Base-by-base conservation (phyloP, 306 rosid species). In the Senna tora region DNA sequence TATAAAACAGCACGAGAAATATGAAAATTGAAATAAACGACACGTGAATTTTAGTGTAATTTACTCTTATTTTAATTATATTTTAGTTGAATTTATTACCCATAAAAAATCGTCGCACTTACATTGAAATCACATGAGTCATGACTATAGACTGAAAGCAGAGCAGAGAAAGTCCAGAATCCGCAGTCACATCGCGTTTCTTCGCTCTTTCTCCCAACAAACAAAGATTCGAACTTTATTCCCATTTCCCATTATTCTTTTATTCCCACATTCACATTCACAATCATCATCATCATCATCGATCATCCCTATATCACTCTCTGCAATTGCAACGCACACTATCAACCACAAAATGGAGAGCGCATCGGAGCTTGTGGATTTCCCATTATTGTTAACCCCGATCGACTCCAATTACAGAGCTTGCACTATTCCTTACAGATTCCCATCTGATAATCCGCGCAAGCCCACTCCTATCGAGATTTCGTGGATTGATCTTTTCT, bases 381-480 rank as follows among this genome's bases (percentile, higher is more conserved):
- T 94, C 74, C 96, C 96, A 0, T 69, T 87, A 73, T 79, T 94
- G 72, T 43, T 30, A 73, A 84, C 90, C 10, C 93, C 90, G 75
- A 84, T 88, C 65, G 86, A 83, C 71, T 75, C 84, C 46, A 81
- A 82, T 67, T 94, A 91, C 86, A 81, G 73, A 71, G 92, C 88
- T 19, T 71, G 85, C 78, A 91, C 97, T 67, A 91, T 95, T 75
- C 97, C 99, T 25, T 91, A 86, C 87, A 76, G 99, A 11, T 83
- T 89, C 57, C 90, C 96, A 52, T 82, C 92, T 53, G 96, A 95
- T 53, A 87, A 95, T 73, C 96, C 93, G 21, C 81, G 58, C 74
- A 72, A 82, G 56, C 76, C 93, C 9, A 91, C 96, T 43, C 93
- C 90, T 10, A 82, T 87, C 3, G 99, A 91, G 85, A 17, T 91